Evolutionary conservation across 2,329 filamentous ascomycete species (phyloP), one percentile per base, ranked within the genome.

Genomic region (Fusarium sp.): DNA sequence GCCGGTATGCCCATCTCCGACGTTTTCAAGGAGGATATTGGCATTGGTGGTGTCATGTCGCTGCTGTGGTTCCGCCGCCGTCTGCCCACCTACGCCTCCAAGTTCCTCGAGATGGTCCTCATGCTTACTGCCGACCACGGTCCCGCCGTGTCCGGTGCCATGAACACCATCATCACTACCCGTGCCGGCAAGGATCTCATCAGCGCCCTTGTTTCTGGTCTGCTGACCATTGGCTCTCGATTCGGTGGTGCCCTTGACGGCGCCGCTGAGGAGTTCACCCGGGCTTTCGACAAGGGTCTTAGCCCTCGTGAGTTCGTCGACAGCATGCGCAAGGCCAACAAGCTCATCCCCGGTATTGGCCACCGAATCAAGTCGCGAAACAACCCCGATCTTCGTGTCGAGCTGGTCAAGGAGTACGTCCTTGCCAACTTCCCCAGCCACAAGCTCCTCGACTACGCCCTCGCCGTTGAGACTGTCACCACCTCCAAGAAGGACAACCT

Each of bases 401-500:
- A 98, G 89, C 93, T 99, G 69, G 97, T 99, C 83, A 99, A 98
- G 91, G 96, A 99, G 87, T 99, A 97, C 85, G 97, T 97, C 83
- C 90, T 95, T 87, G 94, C 95, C 89, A 95, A 97, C 88, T 99
- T 99, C 93, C 95, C 97, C 79, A 95, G 88, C 88, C 95, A 94
- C 91, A 98, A 98, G 91, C 92, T 98, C 83, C 95, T 99, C 84
- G 97, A 99, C 88, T 99, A 98, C 85, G 97, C 97, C 78, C 91
- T 99, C 82, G 97, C 97, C 56, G 97, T 99, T 78, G 97, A 99
- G 91, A 94, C 94, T 13, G 97, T 99, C 76, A 99, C 97, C 65
- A 99, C 97, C 60, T 98, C 95, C 77, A 99, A 99, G 94, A 99
- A 99, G 91, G 97, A 99, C 88, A 99, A 98, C 90, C 91, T 99